Evolutionary conservation across 345 rosid genomes (phyloP).

Genomic region (Reutealis trisperma): DNA sequence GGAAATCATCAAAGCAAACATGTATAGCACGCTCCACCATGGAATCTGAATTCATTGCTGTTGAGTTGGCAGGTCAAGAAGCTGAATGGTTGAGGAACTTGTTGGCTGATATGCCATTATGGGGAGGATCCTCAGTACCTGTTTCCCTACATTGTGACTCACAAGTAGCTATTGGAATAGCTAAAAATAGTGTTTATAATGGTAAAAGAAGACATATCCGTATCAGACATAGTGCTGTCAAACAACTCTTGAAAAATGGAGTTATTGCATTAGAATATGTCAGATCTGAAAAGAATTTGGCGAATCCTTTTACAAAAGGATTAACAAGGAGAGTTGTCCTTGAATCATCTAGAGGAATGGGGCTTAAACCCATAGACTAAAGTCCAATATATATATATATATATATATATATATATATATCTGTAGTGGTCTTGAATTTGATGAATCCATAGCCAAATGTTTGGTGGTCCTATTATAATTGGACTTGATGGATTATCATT

Average conservation of each 20-base stretch:
- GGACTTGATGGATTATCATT: background rate
- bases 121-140: background rate
- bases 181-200: background rate
- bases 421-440: background rate
- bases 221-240: background rate
- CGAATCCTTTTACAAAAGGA: background rate
- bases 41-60: background rate
- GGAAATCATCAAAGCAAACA: background rate
- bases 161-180: background rate
- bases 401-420: no score
- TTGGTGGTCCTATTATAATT: background rate
- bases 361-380: background rate
- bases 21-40: background rate
- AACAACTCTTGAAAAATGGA: background rate
- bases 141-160: background rate
- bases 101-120: background rate
- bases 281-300: background rate
- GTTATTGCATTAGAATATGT: background rate
- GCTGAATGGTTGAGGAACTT: background rate
- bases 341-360: background rate
- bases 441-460: background rate
- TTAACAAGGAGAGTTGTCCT: background rate
- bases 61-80: background rate
- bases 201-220: background rate
- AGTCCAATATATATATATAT: background rate